These are phyloP conservation scores for Sphaerulina musiva DNA, from an alignment of 2,329 filamentous ascomycete genomes.

Conservation along the genomic window DNA sequence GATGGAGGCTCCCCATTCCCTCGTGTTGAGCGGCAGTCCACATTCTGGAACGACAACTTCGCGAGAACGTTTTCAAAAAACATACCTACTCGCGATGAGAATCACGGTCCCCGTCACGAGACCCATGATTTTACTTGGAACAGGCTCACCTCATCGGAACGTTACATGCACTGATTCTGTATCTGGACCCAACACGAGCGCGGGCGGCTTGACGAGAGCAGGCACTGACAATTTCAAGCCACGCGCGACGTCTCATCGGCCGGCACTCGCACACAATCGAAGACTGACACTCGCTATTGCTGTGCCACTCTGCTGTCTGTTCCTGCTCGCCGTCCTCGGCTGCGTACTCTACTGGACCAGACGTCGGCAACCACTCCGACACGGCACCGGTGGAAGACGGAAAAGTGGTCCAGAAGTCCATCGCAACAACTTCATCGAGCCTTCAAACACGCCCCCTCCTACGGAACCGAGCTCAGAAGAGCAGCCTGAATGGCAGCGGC, in stretches of 20 bases:
- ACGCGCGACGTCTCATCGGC: background rate
- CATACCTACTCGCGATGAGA: background rate
- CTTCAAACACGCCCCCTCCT: background rate
- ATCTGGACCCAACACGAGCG: background rate
- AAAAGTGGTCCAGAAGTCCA: background rate
- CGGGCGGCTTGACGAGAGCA: background rate
- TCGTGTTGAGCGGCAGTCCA: background rate
- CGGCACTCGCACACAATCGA: slow-evolving; percentile 2
- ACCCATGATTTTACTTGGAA: background rate
- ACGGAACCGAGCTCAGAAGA: background rate
- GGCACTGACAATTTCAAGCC: background rate
- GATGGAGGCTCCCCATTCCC: background rate
- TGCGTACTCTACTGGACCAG: slow-evolving; percentile 7
- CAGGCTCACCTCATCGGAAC: background rate
- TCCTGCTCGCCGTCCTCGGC: slow-evolving; percentile 5
- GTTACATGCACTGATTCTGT: background rate
- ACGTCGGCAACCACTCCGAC: slow-evolving; percentile 4
- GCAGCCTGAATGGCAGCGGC: background rate
- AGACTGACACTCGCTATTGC: slow-evolving; percentile 8
- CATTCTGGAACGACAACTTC: background rate
- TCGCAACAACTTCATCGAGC: background rate
- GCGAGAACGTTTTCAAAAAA: background rate
- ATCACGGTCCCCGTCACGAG: background rate
- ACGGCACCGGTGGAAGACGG: background rate
- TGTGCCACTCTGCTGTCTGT: slow-evolving; percentile 7